Evolutionary conservation across 169 alveolate genomes (phyloP), one percentile per base, ranked within the genome.

Genomic region (Miamiensis avidus): DNA sequence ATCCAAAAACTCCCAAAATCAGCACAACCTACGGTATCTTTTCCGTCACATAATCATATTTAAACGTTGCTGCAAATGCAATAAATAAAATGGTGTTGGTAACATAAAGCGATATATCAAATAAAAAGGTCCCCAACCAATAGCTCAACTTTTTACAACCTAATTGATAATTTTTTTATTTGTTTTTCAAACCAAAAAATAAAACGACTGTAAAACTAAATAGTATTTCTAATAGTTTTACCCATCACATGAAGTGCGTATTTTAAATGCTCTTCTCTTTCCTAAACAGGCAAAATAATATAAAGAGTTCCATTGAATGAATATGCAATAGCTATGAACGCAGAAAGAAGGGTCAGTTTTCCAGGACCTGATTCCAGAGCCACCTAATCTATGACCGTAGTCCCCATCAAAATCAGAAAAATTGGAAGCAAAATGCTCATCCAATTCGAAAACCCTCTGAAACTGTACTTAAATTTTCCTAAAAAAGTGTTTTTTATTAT

Each of bases 231-330:
- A 49, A 77, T 82, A 72, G 85, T 76, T 49, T 85, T 82, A 33
- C 95, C 95, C 87, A 89, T 87, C n/a, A 89, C 89, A 49, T 82
- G 75, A 34, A 91, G 74, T 65, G 89, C 84, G 74, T 91, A 79
- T 82, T 91, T 81, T 0, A 91, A 81, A 31, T 88, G 74, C 0
- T 77, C 65, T 77, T 91, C 95, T 88, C 95, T 84, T 78, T 91
- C 95, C 77, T 30, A 30, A 33, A 83, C 91, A 29, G 95, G 90
- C 16, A 74, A 31, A 29, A 65, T 28, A 29, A 91, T 83, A 31
- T 85, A 86, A 28, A 85, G 28, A 11, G 90, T 74, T 29, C 86
- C 78, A 81, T 85, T 85, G 64, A 85, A 85, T 31, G 86, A 78
- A 83, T 88, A 89, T 31, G 91, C 88, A 1, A 91, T 30, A 28